Conservation (phyloP, 2,329 filamentous ascomycete genomes). For the Chrysoporthe austroafricana region DNA sequence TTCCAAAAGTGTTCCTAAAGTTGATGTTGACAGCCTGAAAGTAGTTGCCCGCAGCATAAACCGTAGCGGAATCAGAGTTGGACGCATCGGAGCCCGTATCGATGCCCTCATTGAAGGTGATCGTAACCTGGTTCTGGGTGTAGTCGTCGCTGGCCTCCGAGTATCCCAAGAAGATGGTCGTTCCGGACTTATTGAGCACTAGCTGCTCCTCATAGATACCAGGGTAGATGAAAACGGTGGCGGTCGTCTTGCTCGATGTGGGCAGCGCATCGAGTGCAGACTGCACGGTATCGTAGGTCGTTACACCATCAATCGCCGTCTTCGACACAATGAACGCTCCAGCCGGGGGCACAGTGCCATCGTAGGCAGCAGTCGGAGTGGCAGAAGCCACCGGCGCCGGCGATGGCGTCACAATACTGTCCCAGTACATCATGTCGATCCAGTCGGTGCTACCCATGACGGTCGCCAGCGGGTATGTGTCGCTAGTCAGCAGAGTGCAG, state of each 20-base stretch:
- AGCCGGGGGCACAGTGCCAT: constrained; percentile 37
- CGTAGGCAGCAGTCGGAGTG: constrained; percentile 16
- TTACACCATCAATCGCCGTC: constrained; percentile 39
- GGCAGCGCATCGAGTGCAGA: constrained; percentile 40
- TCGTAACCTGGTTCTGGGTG: constrained; percentile 36
- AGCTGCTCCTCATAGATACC: constrained; percentile 45
- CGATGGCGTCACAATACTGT: constrained; percentile 31
- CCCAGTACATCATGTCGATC: constrained; percentile 36
- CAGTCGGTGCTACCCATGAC: constrained; percentile 34
- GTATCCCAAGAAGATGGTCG: constrained; percentile 45
- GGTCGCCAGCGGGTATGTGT: constrained; percentile 32
- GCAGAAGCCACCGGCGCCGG: constrained; percentile 29
- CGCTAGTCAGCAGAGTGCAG: constrained; percentile 33
- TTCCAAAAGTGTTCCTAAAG: constrained; percentile 44
- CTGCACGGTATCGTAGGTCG: constrained; percentile 42
- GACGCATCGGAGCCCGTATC: constrained; percentile 42
- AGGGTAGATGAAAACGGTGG: constrained; percentile 46
- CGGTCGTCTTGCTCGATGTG: constrained; percentile 40
- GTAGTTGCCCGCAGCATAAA: constrained; percentile 45
- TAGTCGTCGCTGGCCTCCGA: constrained; percentile 41
- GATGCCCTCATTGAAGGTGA: constrained; percentile 36
- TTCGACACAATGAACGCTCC: constrained; percentile 40
- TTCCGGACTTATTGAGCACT: constrained; percentile 42
- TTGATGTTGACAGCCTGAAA: constrained; percentile 45
- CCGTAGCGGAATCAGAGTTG: constrained; percentile 44